These are phyloP conservation scores for Conoideocrella luteorostrata DNA, from an alignment of 2,329 filamentous ascomycete genomes.

Conservation along the genomic window DNA sequence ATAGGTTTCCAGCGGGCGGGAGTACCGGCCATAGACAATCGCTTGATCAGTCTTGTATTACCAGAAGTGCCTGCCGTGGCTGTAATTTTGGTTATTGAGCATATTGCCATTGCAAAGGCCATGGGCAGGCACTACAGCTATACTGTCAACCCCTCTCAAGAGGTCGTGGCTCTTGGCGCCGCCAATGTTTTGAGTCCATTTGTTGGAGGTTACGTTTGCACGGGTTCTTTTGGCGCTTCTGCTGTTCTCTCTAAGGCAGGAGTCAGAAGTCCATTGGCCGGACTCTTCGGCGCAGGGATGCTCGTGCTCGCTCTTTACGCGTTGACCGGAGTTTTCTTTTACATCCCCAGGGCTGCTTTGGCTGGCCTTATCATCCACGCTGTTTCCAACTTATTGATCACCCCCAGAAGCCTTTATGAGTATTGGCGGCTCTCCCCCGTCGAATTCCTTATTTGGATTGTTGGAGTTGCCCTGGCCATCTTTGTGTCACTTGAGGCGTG, in stretches of 20 bases:
- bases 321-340: slow-evolving; percentile 71
- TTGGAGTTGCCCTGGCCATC: slow-evolving; percentile 56
- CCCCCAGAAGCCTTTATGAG: slow-evolving; percentile 66
- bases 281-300: slow-evolving; percentile 69
- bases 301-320: slow-evolving; percentile 74
- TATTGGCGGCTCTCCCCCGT: slow-evolving; percentile 73
- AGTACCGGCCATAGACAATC: slow-evolving; percentile 48
- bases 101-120: slow-evolving; percentile 78
- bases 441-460: slow-evolving; percentile 69
- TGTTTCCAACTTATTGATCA: slow-evolving; percentile 68
- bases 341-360: slow-evolving; percentile 66
- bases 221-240: slow-evolving; percentile 54
- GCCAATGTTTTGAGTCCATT: slow-evolving; percentile 72
- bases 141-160: slow-evolving; percentile 70
- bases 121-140: slow-evolving; percentile 78
- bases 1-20: slow-evolving; percentile 57
- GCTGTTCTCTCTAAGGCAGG: slow-evolving; percentile 82
- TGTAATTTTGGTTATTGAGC: slow-evolving; percentile 74
- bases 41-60: slow-evolving; percentile 51
- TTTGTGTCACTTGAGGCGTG: slow-evolving; percentile 44
- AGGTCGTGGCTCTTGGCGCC: slow-evolving; percentile 71
- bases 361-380: slow-evolving; percentile 79
- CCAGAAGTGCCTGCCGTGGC: slow-evolving; percentile 63
- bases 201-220: slow-evolving; percentile 48
- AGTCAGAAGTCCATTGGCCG: slow-evolving; percentile 71